phyloP scores from a whole-genome alignment of 441 rosid genomes.

The Euphorbia corollata region DNA sequence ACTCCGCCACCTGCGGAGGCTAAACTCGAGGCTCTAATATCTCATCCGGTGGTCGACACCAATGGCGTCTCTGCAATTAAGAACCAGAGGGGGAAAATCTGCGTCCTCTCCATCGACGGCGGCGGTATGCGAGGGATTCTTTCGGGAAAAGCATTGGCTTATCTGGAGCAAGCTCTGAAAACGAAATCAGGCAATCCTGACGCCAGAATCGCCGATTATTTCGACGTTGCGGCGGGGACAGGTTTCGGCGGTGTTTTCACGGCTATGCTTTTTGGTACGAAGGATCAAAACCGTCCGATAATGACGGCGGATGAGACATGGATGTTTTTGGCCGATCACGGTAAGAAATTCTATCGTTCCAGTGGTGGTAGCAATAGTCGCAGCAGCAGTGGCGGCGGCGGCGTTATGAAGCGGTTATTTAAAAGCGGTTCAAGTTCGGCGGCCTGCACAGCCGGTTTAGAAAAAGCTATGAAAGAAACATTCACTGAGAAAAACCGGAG shows the following conservation, averaged over 20 bases:
- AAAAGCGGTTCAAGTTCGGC: constrained; percentile 34
- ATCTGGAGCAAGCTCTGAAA: constrained; percentile 62
- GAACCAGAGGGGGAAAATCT: constrained; percentile 85
- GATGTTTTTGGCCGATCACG: constrained; percentile 65
- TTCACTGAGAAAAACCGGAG: constrained; percentile 41
- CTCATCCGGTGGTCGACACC: neutral
- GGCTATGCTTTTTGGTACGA: constrained; percentile 74
- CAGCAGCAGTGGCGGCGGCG: constrained; percentile 16
- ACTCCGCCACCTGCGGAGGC: constrained; percentile 29
- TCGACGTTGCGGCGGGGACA: constrained; percentile 86
- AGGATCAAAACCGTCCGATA: constrained; percentile 60
- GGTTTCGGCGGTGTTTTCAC: constrained; percentile 86
- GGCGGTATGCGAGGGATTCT: constrained; percentile 86
- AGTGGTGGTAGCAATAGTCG: constrained; percentile 21
- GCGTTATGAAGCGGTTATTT: constrained; percentile 44
- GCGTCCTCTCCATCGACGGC: constrained; percentile 68
- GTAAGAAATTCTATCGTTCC: constrained; percentile 47
- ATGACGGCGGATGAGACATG: constrained; percentile 77
- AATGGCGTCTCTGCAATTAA: constrained; percentile 39
- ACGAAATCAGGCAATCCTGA: constrained; percentile 77
- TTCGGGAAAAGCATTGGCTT: constrained; percentile 72
- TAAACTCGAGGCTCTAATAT: constrained; percentile 25
- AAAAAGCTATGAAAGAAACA: constrained; percentile 59
- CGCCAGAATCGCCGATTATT: constrained; percentile 78
- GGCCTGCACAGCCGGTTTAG: constrained; percentile 38